Base-by-base conservation (phyloP, 1,284 basidiomycete genomes). In the Amylostereum areolatum region DNA sequence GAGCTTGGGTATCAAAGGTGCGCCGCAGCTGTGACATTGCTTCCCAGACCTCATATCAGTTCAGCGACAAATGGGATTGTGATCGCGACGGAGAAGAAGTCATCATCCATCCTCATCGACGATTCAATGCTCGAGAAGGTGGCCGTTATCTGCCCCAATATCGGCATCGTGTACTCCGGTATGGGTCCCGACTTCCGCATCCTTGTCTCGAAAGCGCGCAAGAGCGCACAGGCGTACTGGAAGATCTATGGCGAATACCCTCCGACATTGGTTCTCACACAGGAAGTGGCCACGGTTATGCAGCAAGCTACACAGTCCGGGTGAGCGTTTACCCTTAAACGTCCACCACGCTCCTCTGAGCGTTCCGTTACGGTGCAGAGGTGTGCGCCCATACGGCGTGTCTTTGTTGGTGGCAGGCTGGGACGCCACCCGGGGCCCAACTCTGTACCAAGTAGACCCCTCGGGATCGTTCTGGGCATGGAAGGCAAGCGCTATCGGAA, bases 181-280 rank as follows among this genome's bases (percentile, higher is more conserved):
- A 99, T 99, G 97, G 95, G 97, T 0, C 97, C 97, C 47, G 97
- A 99, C 70, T 99, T 97, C 70, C 84, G 97, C 43, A 82, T 99
- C 18, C 79, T 99, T 48, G 88, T 99, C 45, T 80, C 91, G 43
- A 92, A 90, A 64, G 97, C 97, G 27, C 83, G 97, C 51, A 99
- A 99, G 77, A 93, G 91, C 60, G 97, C 97, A 8, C 97, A 99
- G 69, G 85, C 93, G 24, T 99, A 99, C 70, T 99, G 95, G 96
- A 99, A 98, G 75, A 89, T 97, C 50, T 96, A 98, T 65, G 94
- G 93, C 48, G 97, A 99, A 71, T 99, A 99, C 68, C 97, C 97
- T n/a, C 92, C 94, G 43, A 97, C 95, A 48, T 85, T 93, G 65
- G 88, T 98, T 46, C 77, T 99, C 55, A 97, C 96, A 8, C 93